Conservation (phyloP, 1,284 basidiomycete genomes). For the Trichosporon asahii region DNA sequence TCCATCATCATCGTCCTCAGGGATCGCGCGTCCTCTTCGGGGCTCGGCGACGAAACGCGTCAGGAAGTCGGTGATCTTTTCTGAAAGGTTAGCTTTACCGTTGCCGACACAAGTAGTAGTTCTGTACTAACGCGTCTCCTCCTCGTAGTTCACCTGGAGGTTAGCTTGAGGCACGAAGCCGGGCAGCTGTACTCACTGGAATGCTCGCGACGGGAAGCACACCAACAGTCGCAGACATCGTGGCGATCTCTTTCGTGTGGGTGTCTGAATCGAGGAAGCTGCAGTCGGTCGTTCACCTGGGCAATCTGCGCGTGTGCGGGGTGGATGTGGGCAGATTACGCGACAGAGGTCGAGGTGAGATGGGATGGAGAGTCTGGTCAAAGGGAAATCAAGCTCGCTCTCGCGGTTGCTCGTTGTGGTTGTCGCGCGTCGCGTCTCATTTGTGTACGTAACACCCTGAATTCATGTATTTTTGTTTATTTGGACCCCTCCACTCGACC, state of each 20-base stretch:
- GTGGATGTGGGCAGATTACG: background rate
- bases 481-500: background rate
- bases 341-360: background rate
- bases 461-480: conserved; percentile 9
- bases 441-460: conserved; percentile 9
- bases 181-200: conserved; percentile 32
- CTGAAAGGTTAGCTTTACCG: too few species aligned
- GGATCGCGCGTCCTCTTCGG: conserved; percentile 24
- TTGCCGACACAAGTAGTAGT: too few species aligned
- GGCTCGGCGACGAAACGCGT: conserved; percentile 36
- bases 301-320: background rate
- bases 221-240: conserved; percentile 27
- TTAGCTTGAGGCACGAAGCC: background rate
- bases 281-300: background rate
- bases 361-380: background rate
- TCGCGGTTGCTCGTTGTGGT: background rate
- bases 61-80: conserved; percentile 47
- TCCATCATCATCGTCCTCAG: conserved; percentile 35
- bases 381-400: background rate
- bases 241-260: conserved; percentile 12
- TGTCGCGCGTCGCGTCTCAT: conserved; percentile 8
- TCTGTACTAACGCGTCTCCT: conserved; percentile 41
- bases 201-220: conserved; percentile 50
- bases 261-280: background rate
- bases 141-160: conserved; percentile 45